A percentile compares a stretch with the other conserved stretches of the same genome.
Conservation (phyloP, 371 early-diverging fungal species). For the Apophysomyces ossiformis region DNA sequence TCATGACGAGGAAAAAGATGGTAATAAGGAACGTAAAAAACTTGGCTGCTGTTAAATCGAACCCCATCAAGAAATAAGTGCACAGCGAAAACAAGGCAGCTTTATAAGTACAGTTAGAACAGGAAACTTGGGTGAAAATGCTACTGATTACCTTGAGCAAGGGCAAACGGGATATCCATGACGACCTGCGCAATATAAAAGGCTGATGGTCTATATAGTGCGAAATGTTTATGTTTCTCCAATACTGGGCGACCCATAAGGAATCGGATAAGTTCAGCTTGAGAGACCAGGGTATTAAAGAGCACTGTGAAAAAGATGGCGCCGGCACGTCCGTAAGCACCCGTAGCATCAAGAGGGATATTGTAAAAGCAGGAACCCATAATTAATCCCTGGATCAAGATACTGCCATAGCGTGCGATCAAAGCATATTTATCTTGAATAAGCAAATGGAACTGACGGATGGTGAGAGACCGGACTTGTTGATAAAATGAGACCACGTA, state of each 20-base stretch:
- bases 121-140: neutral
- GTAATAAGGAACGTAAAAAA: slow-evolving; percentile 53
- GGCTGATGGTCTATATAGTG: slow-evolving; percentile 68
- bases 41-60: slow-evolving; percentile 49
- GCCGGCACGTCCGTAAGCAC: slow-evolving; percentile 72
- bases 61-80: slow-evolving; percentile 55
- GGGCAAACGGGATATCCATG: slow-evolving; percentile 42
- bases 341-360: slow-evolving; percentile 51
- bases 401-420: slow-evolving; percentile 57
- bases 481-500: slow-evolving; percentile 55
- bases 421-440: slow-evolving; percentile 52
- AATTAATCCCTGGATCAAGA: slow-evolving; percentile 65
- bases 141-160: slow-evolving; percentile 40
- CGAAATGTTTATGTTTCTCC: slow-evolving; percentile 71
- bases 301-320: slow-evolving; percentile 64
- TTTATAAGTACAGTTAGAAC: neutral
- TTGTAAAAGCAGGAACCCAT: slow-evolving; percentile 69
- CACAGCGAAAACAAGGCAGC: slow-evolving; percentile 27
- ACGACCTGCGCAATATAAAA: slow-evolving; percentile 63
- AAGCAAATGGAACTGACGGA: slow-evolving; percentile 54
- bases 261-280: slow-evolving; percentile 54
- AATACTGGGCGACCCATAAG: slow-evolving; percentile 63
- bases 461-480: slow-evolving; percentile 52
- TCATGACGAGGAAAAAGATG: slow-evolving; percentile 40
- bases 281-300: slow-evolving; percentile 58